Percentiles rank a stretch among this genome's conserved stretches.
Evolutionary conservation across 2,329 filamentous ascomycete species (phyloP).

Genomic region (Dichotomopilus funicola): DNA sequence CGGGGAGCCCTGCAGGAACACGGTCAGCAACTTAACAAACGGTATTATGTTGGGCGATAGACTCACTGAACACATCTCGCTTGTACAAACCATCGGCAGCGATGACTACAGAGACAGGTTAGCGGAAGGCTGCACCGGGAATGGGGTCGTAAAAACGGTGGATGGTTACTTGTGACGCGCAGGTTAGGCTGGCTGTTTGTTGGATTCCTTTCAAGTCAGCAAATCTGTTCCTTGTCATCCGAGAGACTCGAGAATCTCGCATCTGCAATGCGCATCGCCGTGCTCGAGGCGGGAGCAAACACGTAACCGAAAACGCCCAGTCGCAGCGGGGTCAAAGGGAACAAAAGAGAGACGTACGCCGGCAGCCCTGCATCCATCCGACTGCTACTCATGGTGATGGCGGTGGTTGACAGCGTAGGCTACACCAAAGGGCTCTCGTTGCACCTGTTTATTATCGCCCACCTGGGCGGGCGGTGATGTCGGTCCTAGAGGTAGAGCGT

Average conservation of each 20-base stretch:
- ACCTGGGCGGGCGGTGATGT: conserved; percentile 22
- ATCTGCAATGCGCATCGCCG: too few relatives aligned
- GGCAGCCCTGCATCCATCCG: conserved; percentile 56
- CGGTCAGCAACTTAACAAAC: not conserved
- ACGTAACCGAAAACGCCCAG: not conserved
- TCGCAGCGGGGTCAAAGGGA: too few relatives aligned
- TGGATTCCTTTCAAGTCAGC: conserved; percentile 13
- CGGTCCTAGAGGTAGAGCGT: conserved; percentile 26
- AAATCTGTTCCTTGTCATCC: conserved; percentile 16
- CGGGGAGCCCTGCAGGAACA: conserved; percentile 73
- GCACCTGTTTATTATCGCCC: conserved; percentile 9
- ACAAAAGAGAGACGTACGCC: conserved; percentile 43
- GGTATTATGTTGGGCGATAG: not conserved
- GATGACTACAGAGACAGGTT: conserved; percentile 63
- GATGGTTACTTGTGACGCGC: conserved; percentile 76
- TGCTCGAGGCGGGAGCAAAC: too few relatives aligned
- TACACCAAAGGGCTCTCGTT: conserved; percentile 11
- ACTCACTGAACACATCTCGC: conserved; percentile 96
- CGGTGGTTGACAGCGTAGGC: conserved; percentile 25
- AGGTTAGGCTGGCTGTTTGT: conserved; percentile 69
- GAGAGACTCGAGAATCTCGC: too few relatives aligned
- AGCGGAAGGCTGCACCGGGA: conserved; percentile 9
- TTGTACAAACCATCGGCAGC: conserved; percentile 98
- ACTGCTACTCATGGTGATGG: conserved; percentile 33
- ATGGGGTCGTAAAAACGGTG: conserved; percentile 15